Evolutionary conservation across 1,284 basidiomycete species (phyloP).

Genomic region (Coriolopsis trogii): DNA sequence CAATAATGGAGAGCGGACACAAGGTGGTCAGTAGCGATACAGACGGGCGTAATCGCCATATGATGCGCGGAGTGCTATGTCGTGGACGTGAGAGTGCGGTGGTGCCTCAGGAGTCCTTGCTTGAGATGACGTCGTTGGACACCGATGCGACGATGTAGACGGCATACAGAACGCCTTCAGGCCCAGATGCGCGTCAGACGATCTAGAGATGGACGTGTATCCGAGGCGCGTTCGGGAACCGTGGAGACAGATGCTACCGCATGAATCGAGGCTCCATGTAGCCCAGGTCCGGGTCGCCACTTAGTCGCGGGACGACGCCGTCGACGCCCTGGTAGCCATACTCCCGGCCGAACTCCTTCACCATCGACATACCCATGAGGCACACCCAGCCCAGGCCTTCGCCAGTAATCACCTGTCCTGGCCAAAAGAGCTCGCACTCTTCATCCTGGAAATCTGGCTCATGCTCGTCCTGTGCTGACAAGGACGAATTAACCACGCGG

Average conservation of each 20-base stretch:
- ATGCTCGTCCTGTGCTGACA: slow-evolving; percentile 64
- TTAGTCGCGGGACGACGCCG: slow-evolving; percentile 68
- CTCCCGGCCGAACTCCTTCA: slow-evolving; percentile 73
- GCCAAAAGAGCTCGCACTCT: slow-evolving; percentile 81
- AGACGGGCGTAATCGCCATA: slow-evolving; percentile 8
- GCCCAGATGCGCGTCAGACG: not conserved
- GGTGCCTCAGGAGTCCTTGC: not conserved
- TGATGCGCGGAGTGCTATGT: slow-evolving; percentile 1
- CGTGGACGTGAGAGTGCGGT: slow-evolving; percentile 4
- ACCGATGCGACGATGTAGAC: not conserved
- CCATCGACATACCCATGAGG: slow-evolving; percentile 79
- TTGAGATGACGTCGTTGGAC: not conserved
- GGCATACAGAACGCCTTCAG: not conserved
- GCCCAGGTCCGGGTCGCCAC: slow-evolving; percentile 16
- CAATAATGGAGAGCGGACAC: slow-evolving; percentile 7
- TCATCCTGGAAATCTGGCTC: slow-evolving; percentile 81
- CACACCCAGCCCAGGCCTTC: slow-evolving; percentile 81
- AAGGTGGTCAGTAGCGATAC: slow-evolving; percentile 12
- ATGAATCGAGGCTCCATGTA: slow-evolving; percentile 18
- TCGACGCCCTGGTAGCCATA: slow-evolving; percentile 71
- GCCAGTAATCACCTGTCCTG: slow-evolving; percentile 65
- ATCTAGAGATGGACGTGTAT: not conserved
- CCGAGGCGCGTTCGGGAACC: not conserved
- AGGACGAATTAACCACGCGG: slow-evolving; percentile 66
- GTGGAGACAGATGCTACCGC: slow-evolving; percentile 10